Evolutionary conservation across 192 early-diverging fungal species (phyloP), one percentile per base, ranked within the genome.

Genomic region (Gamsiella multidivaricata): DNA sequence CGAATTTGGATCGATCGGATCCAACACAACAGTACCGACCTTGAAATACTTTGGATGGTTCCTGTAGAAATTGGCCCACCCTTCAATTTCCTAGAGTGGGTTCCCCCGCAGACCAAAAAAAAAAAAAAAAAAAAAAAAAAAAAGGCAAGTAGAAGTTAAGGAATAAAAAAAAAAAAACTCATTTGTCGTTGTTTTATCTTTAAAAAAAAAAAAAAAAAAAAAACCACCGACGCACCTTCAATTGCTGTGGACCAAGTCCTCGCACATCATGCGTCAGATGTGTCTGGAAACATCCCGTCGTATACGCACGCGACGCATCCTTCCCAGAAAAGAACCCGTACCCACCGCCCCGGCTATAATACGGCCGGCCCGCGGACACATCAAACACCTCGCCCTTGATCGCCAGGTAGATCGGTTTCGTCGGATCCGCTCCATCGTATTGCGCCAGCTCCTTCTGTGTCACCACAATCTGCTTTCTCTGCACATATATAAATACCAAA

Each of bases 381-480:
- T 99, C 98, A 85, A 94, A 99, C 3, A 99, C 93, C 39, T 94
- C 91, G 20, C 98, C 97, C 89, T 91, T 89, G 50, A 98, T 88
- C 2, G 96, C 95, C 51, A 99, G 69, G 63, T 98, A 97, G 39
- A 98, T 89, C 0, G 95, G 96, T 61, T 91, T 82, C 41, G 79
- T 84, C 0, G 89, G 90, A 76, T 95, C 91, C 36, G 84, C 84
- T 15, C 98, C 98, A 70, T 99, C 95, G 70, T 94, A 96, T 64
- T 79, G 70, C 10, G 85, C 82, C 15, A 99, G 81, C 69, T 99
- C 91, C n/a, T 74, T 81, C 28, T 88, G 84, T 33, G 95, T 93
- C 49, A 98, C 89, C 5, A 89, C 81, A 8, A 79, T 64, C 64
- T 93, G 83, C 51, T 76, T 80, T 70, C 69, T 33, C 86, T 90